phyloP scores from a whole-genome alignment of 345 rosid species.

The Pistacia atlantica region DNA sequence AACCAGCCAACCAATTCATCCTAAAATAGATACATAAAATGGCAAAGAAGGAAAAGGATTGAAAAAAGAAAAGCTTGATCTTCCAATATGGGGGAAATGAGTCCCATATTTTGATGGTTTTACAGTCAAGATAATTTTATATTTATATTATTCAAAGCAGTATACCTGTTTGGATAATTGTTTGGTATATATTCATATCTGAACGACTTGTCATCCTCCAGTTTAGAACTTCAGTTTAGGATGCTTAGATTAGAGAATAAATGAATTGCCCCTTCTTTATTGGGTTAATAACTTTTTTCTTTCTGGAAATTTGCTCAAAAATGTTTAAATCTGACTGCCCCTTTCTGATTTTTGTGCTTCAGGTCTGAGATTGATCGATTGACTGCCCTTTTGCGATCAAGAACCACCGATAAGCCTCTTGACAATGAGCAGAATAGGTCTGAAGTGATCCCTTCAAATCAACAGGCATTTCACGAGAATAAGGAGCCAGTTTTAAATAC shows the following conservation, averaged over 20 bases:
- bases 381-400: conserved; percentile 70
- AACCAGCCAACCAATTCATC: neutral
- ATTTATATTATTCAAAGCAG: neutral
- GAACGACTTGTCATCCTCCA: neutral
- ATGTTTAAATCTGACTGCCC: neutral
- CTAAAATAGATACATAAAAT: neutral
- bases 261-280: neutral
- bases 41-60: neutral
- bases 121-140: neutral
- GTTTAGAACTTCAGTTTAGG: conserved; percentile 2
- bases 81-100: neutral
- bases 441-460: conserved; percentile 38
- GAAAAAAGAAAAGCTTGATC: neutral
- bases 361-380: conserved; percentile 88
- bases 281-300: too few species aligned
- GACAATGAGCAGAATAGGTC: conserved; percentile 45
- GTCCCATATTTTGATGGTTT: neutral
- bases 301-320: too few species aligned
- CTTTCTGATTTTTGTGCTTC: conserved; percentile 22
- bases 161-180: neutral
- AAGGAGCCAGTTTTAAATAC: conserved; percentile 36
- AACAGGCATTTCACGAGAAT: conserved; percentile 28
- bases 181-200: neutral
- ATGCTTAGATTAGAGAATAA: neutral
- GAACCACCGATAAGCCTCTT: conserved; percentile 45